A percentile compares a stretch with the other conserved stretches of the same genome.
These are phyloP conservation scores for Brasenia schreberi DNA, from an alignment of 164 flowering plant species.

Conservation along the genomic window DNA sequence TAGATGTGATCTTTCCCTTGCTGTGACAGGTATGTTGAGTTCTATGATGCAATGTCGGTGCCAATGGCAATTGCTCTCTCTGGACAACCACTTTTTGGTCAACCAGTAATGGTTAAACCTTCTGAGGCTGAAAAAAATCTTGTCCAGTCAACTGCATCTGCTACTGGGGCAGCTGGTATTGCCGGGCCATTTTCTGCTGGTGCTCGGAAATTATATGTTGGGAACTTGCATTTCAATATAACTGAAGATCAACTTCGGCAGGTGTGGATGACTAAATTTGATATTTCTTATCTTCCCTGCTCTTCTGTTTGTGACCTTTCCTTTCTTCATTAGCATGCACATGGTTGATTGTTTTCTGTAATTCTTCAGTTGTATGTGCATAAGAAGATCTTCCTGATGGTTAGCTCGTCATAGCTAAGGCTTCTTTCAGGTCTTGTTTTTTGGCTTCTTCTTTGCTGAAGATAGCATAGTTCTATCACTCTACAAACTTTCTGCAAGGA, in stretches of 20 bases:
- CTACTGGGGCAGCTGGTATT: conserved; percentile 30
- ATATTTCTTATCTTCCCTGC: neutral
- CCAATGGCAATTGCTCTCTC: conserved; percentile 96
- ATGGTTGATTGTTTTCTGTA: neutral
- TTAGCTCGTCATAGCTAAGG: neutral
- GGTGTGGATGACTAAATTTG: conserved; percentile 22
- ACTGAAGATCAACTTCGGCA: conserved; percentile 77
- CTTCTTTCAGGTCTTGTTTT: neutral
- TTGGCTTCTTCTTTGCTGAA: neutral
- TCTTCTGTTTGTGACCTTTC: neutral
- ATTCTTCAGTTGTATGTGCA: neutral
- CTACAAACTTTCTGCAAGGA: too few relatives aligned
- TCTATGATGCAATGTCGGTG: conserved; percentile 88
- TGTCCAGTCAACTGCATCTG: conserved; percentile 69
- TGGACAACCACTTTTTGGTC: conserved; percentile 81
- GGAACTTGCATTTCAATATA: conserved; percentile 89
- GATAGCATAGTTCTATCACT: neutral
- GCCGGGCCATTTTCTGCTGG: conserved; percentile 28
- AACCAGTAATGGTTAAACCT: conserved; percentile 90
- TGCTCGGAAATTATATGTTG: conserved; percentile 83
- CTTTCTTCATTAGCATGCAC: neutral
- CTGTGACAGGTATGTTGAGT: conserved; percentile 54
- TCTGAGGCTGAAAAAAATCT: conserved; percentile 94
- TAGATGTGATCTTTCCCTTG: neutral
- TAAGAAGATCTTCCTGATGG: neutral